Evolutionary conservation across 2,329 filamentous ascomycete genomes (phyloP).

Genomic region (Diaporthe capsici): DNA sequence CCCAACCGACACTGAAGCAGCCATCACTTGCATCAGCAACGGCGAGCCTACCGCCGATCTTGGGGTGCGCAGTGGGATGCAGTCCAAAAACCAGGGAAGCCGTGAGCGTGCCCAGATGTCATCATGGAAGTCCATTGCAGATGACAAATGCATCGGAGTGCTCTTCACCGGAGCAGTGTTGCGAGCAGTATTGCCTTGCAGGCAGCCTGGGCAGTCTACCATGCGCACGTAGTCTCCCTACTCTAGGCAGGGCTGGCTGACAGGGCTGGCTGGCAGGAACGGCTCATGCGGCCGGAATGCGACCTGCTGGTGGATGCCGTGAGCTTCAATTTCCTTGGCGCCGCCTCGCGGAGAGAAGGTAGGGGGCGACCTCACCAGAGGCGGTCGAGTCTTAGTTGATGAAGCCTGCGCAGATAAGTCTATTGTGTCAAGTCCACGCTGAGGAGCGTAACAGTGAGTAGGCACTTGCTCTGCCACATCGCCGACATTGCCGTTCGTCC

Average conservation of each 20-base stretch:
- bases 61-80: background rate
- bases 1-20: background rate
- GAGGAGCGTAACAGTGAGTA: background rate
- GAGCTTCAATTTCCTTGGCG: background rate
- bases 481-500: background rate
- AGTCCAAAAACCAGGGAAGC: background rate
- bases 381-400: background rate
- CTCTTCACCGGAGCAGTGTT: background rate
- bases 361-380: background rate
- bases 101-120: background rate
- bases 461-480: no score
- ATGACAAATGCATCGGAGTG: background rate
- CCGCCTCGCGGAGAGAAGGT: no score
- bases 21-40: background rate
- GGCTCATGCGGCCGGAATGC: constrained; percentile 8
- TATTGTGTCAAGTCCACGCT: background rate
- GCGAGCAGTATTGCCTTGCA: background rate
- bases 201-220: background rate
- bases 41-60: background rate
- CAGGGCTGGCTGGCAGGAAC: background rate
- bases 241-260: background rate
- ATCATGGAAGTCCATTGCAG: background rate
- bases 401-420: no score
- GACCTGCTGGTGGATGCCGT: background rate
- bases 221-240: background rate